Percentiles rank a stretch among this genome's conserved stretches.
These are phyloP conservation scores for Penicillium sp. DNA, from an alignment of 2,329 filamentous ascomycete species.

Conservation along the genomic window DNA sequence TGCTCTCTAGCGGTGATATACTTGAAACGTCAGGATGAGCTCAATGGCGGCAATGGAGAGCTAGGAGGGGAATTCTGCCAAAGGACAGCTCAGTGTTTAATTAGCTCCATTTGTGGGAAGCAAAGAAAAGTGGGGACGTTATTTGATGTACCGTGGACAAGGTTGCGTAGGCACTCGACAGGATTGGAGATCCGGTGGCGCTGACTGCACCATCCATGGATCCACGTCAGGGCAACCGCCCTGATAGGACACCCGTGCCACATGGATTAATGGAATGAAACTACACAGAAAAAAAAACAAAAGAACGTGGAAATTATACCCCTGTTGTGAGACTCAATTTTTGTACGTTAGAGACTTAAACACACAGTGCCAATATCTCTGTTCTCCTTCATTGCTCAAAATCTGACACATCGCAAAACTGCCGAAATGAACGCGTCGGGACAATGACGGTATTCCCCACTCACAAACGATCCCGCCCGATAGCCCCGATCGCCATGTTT, in stretches of 20 bases:
- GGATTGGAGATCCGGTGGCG: slow-evolving; percentile 8
- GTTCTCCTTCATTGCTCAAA: not conserved
- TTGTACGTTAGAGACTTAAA: not conserved
- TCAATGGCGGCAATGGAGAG: not conserved
- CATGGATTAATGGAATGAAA: not conserved
- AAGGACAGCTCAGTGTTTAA: not conserved
- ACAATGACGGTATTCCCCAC: not conserved
- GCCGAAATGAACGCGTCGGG: not conserved
- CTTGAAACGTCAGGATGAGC: not conserved
- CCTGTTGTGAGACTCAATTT: too few relatives aligned
- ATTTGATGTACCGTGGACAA: slow-evolving; percentile 2
- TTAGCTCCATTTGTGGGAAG: not conserved
- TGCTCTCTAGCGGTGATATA: not conserved
- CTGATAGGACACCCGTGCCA: slow-evolving; percentile 2
- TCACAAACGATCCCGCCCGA: not conserved
- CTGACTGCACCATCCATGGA: not conserved
- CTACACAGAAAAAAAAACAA: not conserved
- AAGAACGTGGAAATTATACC: too few relatives aligned
- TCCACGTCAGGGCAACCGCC: slow-evolving; percentile 1
- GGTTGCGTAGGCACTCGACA: not conserved
- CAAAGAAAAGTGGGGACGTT: slow-evolving; percentile 1
- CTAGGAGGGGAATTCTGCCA: not conserved
- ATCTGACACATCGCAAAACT: not conserved
- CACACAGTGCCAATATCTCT: not conserved
- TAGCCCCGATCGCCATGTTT: not conserved